Conservation (phyloP, 495 filamentous ascomycete genomes). For the Apiosordaria backusii region DNA sequence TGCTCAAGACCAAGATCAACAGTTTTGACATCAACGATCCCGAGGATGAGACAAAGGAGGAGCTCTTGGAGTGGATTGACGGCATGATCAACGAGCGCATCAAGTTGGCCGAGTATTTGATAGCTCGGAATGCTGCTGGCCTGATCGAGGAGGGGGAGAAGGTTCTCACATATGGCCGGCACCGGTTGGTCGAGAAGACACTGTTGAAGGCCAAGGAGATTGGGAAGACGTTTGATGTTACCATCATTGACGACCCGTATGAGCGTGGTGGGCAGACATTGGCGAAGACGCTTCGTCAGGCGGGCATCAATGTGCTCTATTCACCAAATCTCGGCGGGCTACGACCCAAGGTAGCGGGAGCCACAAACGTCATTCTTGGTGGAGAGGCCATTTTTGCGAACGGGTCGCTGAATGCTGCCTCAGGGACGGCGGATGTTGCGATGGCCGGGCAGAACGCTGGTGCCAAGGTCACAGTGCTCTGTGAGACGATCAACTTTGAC, state of each 20-base stretch:
- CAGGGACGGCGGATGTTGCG: constrained; percentile 86
- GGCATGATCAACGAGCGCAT: constrained; percentile 87
- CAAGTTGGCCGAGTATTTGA: constrained; percentile 78
- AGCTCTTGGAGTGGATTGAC: constrained; percentile 77
- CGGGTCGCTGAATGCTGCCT: constrained; percentile 78
- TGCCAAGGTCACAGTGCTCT: constrained; percentile 83
- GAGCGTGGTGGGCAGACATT: constrained; percentile 70
- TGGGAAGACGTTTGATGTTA: constrained; percentile 69
- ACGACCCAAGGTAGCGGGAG: constrained; percentile 65
- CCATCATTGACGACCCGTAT: constrained; percentile 80
- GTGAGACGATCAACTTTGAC: constrained; percentile 94
- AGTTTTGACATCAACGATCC: constrained; percentile 77
- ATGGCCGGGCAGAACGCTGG: constrained; percentile 72
- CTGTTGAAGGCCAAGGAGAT: constrained; percentile 62
- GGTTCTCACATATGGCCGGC: constrained; percentile 86
- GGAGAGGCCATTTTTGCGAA: constrained; percentile 90
- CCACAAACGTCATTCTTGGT: constrained; percentile 78
- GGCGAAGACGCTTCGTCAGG: constrained; percentile 60
- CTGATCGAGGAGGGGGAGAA: constrained; percentile 74
- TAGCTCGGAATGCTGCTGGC: constrained; percentile 65
- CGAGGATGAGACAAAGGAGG: constrained; percentile 71
- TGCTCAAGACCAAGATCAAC: constrained; percentile 84
- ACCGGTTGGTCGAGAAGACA: constrained; percentile 75
- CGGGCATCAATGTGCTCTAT: constrained; percentile 76
- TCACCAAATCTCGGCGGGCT: constrained; percentile 69